Evolutionary conservation across 495 filamentous ascomycete species (phyloP).

Genomic region (Amorphotheca resinae): DNA sequence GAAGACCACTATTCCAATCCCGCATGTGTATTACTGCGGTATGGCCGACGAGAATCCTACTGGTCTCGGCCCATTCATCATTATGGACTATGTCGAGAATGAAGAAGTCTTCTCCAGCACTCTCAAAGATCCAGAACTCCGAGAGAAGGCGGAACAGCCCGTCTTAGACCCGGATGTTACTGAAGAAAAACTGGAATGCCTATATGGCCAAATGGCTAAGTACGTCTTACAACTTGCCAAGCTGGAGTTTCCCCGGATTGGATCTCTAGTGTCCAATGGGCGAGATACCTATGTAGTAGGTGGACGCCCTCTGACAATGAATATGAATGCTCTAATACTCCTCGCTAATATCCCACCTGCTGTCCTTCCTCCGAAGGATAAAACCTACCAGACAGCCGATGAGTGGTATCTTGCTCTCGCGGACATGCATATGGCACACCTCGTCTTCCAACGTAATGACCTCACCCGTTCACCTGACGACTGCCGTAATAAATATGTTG

Average conservation of each 20-base stretch:
- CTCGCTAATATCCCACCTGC: slow-evolving; percentile 13
- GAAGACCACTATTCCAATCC: neutral
- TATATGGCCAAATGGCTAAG: slow-evolving; percentile 22
- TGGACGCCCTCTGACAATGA: slow-evolving; percentile 12
- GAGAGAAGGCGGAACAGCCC: slow-evolving; percentile 8
- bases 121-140: slow-evolving; percentile 20
- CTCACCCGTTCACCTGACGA: slow-evolving; percentile 23
- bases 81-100: slow-evolving; percentile 28
- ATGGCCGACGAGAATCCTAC: too few species aligned
- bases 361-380: slow-evolving; percentile 22
- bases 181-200: slow-evolving; percentile 16
- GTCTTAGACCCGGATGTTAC: slow-evolving; percentile 23
- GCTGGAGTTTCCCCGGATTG: slow-evolving; percentile 21
- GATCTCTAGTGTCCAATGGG: slow-evolving; percentile 16
- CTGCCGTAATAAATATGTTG: slow-evolving; percentile 24
- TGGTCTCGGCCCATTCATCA: slow-evolving; percentile 27
- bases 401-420: slow-evolving; percentile 30
- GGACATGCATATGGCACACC: slow-evolving; percentile 27
- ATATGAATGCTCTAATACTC: slow-evolving; percentile 17
- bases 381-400: slow-evolving; percentile 20
- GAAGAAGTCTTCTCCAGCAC: slow-evolving; percentile 12
- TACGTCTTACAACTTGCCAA: slow-evolving; percentile 24
- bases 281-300: neutral
- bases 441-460: slow-evolving; percentile 30
- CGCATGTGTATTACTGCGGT: neutral